Evolutionary conservation across 345 rosid species (phyloP).

Genomic region (Carallia brachiata): DNA sequence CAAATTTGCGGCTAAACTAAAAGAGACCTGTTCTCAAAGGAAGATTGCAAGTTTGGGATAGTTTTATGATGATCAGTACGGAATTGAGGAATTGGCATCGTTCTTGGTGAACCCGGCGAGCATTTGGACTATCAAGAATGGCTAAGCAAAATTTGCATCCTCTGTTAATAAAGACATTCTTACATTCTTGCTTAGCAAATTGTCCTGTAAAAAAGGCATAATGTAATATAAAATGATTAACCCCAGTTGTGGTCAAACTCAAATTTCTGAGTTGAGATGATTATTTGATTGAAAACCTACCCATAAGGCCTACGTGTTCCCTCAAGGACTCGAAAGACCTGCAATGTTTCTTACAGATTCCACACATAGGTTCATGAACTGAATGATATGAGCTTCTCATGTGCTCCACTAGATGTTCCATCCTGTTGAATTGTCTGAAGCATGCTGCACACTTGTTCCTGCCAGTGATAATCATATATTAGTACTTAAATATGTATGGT

Average conservation of each 20-base stretch:
- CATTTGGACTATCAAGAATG: slow-evolving; percentile 54
- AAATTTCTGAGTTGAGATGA: not conserved
- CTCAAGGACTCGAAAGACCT: slow-evolving; percentile 88
- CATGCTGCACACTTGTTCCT: slow-evolving; percentile 96
- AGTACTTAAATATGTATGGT: not conserved
- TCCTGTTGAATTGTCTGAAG: slow-evolving; percentile 80
- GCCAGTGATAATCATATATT: slow-evolving; percentile 1
- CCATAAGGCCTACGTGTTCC: slow-evolving; percentile 43
- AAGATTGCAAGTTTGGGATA: not conserved
- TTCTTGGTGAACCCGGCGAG: slow-evolving; percentile 71
- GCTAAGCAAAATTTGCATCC: slow-evolving; percentile 82
- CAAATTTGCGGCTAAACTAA: not conserved
- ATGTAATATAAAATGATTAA: not conserved
- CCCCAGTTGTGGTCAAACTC: not conserved
- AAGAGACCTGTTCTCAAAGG: not conserved
- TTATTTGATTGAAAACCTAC: not conserved
- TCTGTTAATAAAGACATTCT: slow-evolving; percentile 53
- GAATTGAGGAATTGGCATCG: slow-evolving; percentile 63
- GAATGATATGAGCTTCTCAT: slow-evolving; percentile 81
- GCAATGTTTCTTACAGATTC: slow-evolving; percentile 79
- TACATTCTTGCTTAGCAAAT: slow-evolving; percentile 88
- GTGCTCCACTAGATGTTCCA: slow-evolving; percentile 92
- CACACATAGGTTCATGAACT: slow-evolving; percentile 80
- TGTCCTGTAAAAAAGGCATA: slow-evolving; percentile 45
- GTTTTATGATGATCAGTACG: slow-evolving; percentile 21